Evolutionary conservation across 2,329 filamentous ascomycete genomes (phyloP).

Genomic region (Claviceps digitariae): DNA sequence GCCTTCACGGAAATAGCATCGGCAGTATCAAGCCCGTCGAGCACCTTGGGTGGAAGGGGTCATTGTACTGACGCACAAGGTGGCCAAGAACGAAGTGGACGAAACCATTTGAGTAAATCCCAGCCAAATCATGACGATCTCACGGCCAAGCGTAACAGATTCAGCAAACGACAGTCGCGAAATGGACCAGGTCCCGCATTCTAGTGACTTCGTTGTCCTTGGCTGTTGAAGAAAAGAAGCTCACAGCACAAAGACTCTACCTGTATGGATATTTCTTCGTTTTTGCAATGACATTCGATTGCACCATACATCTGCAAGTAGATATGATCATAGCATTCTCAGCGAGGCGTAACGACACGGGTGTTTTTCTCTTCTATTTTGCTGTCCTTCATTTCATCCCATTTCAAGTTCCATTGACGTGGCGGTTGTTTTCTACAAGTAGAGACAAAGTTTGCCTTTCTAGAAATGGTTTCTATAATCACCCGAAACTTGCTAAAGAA

Average conservation of each 20-base stretch:
- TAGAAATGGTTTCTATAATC: no score
- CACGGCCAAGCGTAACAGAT: conserved; percentile 47
- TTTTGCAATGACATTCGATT: background rate
- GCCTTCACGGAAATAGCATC: conserved; percentile 56
- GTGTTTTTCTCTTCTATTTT: conserved; percentile 13
- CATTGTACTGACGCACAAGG: conserved; percentile 38
- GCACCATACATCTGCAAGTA: conserved; percentile 1
- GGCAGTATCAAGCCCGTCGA: conserved; percentile 61
- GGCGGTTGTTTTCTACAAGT: background rate
- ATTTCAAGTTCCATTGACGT: background rate
- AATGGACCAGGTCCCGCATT: conserved; percentile 87
- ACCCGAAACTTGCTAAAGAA: no score
- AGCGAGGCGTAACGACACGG: conserved; percentile 21
- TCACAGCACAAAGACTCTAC: background rate
- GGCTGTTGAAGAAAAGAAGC: background rate
- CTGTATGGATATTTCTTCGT: background rate
- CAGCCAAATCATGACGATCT: conserved; percentile 42
- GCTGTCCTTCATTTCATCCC: background rate
- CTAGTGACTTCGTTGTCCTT: conserved; percentile 21
- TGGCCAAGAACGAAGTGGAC: conserved; percentile 36
- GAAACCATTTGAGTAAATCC: conserved; percentile 46
- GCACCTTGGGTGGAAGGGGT: conserved; percentile 51
- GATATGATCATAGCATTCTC: conserved; percentile 17
- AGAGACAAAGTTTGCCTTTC: no score
- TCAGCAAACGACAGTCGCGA: conserved; percentile 88